A percentile compares a stretch with the other conserved stretches of the same genome.
phyloP scores from a whole-genome alignment of 2,329 filamentous ascomycete species.

The Pseudogymnoascus sp. region DNA sequence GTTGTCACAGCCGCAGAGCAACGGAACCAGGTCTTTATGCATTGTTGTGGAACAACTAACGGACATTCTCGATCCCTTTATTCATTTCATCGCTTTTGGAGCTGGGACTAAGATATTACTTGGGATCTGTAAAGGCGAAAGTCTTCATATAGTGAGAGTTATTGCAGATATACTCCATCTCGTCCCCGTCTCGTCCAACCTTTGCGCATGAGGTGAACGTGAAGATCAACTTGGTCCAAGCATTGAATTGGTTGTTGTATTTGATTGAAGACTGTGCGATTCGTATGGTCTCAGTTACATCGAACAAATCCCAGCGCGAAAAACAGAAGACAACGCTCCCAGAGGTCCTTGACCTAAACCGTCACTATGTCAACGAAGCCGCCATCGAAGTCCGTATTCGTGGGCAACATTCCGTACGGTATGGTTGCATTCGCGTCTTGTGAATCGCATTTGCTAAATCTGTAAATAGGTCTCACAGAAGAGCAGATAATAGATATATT shows the following conservation, averaged over 20 bases:
- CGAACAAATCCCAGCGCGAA: neutral
- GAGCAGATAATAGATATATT: slow-evolving; percentile 95
- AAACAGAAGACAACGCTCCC: neutral
- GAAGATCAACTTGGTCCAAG: neutral
- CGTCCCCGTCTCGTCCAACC: neutral
- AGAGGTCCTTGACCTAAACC: slow-evolving; percentile 7
- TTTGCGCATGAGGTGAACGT: slow-evolving; percentile 7
- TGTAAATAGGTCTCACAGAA: slow-evolving; percentile 72
- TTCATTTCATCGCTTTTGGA: neutral
- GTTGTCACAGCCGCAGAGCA: neutral
- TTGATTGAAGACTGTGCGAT: neutral
- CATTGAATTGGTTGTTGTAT: neutral
- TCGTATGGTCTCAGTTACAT: neutral
- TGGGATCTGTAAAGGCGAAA: neutral
- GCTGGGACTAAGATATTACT: neutral
- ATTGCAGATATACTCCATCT: slow-evolving; percentile 7
- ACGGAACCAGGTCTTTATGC: neutral
- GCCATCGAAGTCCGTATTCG: slow-evolving; percentile 72
- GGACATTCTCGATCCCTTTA: neutral
- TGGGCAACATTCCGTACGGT: slow-evolving; percentile 82
- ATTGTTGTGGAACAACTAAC: slow-evolving; percentile 3
- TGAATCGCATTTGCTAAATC: slow-evolving; percentile 12
- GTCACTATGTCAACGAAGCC: slow-evolving; percentile 63
- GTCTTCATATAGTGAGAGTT: slow-evolving; percentile 7
- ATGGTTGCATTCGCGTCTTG: slow-evolving; percentile 21